Base-by-base conservation (phyloP, 1,139 yeast genomes). In the Pichia terricola region DNA sequence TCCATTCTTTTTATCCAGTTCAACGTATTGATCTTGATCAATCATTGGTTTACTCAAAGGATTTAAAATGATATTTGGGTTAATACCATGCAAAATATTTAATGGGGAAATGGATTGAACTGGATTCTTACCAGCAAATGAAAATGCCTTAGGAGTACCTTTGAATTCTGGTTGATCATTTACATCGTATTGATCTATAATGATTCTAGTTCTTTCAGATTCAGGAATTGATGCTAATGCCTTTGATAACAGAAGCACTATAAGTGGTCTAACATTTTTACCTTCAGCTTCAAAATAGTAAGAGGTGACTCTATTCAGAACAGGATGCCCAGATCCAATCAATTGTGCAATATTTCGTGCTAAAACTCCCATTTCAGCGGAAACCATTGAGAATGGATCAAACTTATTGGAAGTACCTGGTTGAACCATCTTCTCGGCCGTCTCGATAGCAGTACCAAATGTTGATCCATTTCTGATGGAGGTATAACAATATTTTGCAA, bases 251-350 rank as follows among this genome's bases (percentile, higher is more conserved):
- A 91, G 67, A 46, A 91, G 68, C 25, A 91, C 97, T 50, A 91
- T 76, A 55, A 91, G 67, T 2, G 99, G 99, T 47, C 99, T 74
- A 30, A 94, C 87, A 59, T 88, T 94, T 64, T 91, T 91, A 8
- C 98, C 98, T 60, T 89, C 96, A 26, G 94, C 86, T 63, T 89
- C 96, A 56, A 94, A 89, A 65, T 91, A 91, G 65, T 94, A 91
- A 40, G 89, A 79, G 28, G 95, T 82, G 4, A 89, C 95, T 54
- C 94, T 72, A 63, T 89, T 88, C 47, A 91, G 70, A 5, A 94
- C 81, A 1, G 97, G 96, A 59, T 89, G 96, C 6, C 95, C 95
- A 0, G 95, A 82, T 1, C 97, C 96, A 47, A 91, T 80, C 47
- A 91, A 71, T 32, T 73, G 69, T 40, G 95, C 94, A 50, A 91